Evolutionary conservation across 2,329 filamentous ascomycete species (phyloP), one percentile per base, ranked within the genome.

Genomic region (Ceratocystiopsis minuta): DNA sequence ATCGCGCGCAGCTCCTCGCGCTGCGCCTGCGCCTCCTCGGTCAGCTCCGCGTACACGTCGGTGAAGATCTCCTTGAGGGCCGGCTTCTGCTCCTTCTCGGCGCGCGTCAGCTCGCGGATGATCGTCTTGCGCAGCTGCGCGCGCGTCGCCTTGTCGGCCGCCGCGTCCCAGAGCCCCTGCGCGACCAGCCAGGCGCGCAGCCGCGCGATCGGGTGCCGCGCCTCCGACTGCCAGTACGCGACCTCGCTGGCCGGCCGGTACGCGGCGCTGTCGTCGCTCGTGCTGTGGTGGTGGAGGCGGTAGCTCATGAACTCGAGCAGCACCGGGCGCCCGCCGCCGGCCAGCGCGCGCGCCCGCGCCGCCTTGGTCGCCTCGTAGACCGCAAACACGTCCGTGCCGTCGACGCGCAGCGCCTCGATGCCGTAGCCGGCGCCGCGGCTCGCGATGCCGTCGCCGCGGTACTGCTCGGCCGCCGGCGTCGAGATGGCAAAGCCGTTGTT

Each of bases 221-320:
- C 58, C 14, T 57, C 46, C 37, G 57, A 44, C 56, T 86, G 86
- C 82, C 82, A 88, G 54, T 87, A 80, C 53, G 87, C 82, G 7
- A 98, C 90, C 55, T 98, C 90, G 1, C 94, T 78, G 18, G 80
- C 75, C 2, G 87, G 86, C 10, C 90, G 80, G 63, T 98, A 98
- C 0, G 90, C 88, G 54, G 95, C 96, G 20, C 82, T 90, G 61
- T 98, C 90, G 55, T 98, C 90, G 0, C 81, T 90, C 0, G 90
- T 98, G 60, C 85, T 94, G 63, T 98, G 90, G 57, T 98, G 58
- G 9, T 83, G 88, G 36, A 96, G 87, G 16, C 90, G 85, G 62
- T 98, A 98, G 20, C 83, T 88, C 84, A 98, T 93, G 43, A 86
- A 86, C 61, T 98, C 90, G 36, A 98, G 80, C 10, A 98, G 65